A percentile compares a stretch with the other conserved stretches of the same genome.
Conservation (phyloP, 192 early-diverging fungal species). For the Coemansia sp. region DNA sequence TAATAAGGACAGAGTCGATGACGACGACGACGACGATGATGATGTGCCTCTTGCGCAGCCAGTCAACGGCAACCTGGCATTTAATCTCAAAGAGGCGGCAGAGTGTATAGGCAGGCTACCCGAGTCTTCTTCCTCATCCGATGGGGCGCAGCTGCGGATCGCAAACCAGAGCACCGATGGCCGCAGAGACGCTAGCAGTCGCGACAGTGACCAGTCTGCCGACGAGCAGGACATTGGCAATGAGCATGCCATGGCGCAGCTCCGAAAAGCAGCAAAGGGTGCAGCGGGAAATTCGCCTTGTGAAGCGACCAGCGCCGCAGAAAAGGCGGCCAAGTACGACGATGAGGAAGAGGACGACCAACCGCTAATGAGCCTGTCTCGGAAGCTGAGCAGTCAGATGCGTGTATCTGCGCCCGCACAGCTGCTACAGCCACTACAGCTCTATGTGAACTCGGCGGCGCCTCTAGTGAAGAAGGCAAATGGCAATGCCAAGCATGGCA, state of each 20-base stretch:
- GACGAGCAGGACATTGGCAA: conserved; percentile 2
- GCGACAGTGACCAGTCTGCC: conserved; percentile 7
- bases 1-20: background rate
- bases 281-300: background rate
- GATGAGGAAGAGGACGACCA: conserved; percentile 34
- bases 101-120: background rate
- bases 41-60: conserved; percentile 5
- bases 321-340: background rate
- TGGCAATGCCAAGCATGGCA: background rate
- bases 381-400: conserved; percentile 10
- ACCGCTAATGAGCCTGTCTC: conserved; percentile 24
- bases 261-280: background rate
- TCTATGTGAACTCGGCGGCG: conserved; percentile 20
- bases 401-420: background rate
- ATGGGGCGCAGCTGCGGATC: background rate
- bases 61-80: background rate
- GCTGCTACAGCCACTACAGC: conserved; percentile 4
- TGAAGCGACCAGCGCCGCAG: too few species aligned
- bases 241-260: background rate
- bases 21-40: conserved; percentile 1
- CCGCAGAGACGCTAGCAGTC: background rate
- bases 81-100: background rate
- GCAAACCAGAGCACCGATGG: background rate
- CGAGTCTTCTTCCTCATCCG: background rate
- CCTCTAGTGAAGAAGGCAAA: background rate